A percentile compares a stretch with the other conserved stretches of the same genome.
Evolutionary conservation across 805 yeast species (phyloP).

Genomic region (Candida koratica): DNA sequence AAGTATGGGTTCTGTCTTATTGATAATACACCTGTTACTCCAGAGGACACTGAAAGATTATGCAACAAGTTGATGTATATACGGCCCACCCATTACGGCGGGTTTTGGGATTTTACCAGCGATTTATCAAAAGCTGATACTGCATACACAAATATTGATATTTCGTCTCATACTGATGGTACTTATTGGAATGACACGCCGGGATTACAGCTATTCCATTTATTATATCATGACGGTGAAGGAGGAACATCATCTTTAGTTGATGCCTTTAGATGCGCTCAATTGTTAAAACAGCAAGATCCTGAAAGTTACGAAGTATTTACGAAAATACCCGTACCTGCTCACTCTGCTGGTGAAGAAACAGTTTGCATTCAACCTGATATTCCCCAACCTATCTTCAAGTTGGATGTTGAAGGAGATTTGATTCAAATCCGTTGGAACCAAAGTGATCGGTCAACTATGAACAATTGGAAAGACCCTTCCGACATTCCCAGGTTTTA

Average conservation of each 20-base stretch:
- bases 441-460: constrained; percentile 62
- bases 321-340: constrained; percentile 51
- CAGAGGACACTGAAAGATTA: constrained; percentile 55
- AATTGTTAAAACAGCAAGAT: constrained; percentile 38
- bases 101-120: constrained; percentile 74
- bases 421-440: constrained; percentile 68
- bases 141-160: constrained; percentile 66
- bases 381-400: constrained; percentile 54
- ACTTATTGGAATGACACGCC: constrained; percentile 74
- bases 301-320: constrained; percentile 53
- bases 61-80: constrained; percentile 57
- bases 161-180: constrained; percentile 67
- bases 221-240: constrained; percentile 56
- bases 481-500: constrained; percentile 51
- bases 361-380: constrained; percentile 57
- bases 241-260: constrained; percentile 69
- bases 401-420: constrained; percentile 47
- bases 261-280: constrained; percentile 63
- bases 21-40: constrained; percentile 55
- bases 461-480: constrained; percentile 47
- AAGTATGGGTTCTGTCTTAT: constrained; percentile 60
- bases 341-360: constrained; percentile 73
- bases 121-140: constrained; percentile 65
- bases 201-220: constrained; percentile 65
- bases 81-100: constrained; percentile 73